Evolutionary conservation across 345 rosid species (phyloP).

Genomic region (Lenwebbia sp.): DNA sequence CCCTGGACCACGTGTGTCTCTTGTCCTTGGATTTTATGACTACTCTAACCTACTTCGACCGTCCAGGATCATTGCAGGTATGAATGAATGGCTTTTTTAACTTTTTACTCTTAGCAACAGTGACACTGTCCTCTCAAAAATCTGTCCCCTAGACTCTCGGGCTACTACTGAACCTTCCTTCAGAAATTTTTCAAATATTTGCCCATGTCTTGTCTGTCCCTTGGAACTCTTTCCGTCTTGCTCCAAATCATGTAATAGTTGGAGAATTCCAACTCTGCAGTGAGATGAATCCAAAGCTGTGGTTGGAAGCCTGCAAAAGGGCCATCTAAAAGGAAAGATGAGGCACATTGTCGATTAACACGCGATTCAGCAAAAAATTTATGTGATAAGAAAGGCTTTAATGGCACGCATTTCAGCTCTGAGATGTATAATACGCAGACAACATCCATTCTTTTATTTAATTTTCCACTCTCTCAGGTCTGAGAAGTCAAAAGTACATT

Average conservation of each 20-base stretch:
- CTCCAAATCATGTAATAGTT: background rate
- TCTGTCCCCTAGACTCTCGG: background rate
- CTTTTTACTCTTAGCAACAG: background rate
- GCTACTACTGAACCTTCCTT: background rate
- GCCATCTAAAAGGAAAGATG: background rate
- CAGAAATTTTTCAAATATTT: background rate
- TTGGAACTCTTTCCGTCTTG: background rate
- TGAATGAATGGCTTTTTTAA: background rate
- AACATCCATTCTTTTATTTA: background rate
- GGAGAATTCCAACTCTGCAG: background rate
- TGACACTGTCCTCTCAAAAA: background rate
- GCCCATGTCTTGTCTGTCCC: background rate
- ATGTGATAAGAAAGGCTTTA: background rate
- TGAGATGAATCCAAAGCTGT: background rate
- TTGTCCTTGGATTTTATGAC: background rate
- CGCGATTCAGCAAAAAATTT: background rate
- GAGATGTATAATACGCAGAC: background rate
- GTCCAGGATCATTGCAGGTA: background rate
- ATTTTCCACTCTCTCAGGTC: background rate
- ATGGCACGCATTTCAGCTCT: background rate
- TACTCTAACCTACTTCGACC: background rate
- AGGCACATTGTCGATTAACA: background rate
- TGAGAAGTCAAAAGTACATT: background rate
- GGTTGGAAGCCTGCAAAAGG: background rate
- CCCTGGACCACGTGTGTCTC: background rate